Percentiles rank a stretch among this genome's conserved stretches.
Evolutionary conservation across 108 stramenopile species (phyloP).

Genomic region (Nitzschia palea): DNA sequence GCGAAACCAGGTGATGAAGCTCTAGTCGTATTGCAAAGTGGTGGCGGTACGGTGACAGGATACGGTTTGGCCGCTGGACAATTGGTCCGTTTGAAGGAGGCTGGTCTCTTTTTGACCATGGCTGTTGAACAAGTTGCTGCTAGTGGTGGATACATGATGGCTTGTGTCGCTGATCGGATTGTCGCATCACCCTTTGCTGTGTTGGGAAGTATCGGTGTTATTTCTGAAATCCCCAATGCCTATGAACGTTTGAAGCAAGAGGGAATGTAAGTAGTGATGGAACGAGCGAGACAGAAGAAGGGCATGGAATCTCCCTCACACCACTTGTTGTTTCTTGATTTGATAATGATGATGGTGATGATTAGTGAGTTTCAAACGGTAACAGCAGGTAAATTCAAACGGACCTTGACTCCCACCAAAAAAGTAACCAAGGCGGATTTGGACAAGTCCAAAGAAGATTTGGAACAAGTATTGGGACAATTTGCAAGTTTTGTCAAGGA

Average conservation of each 20-base stretch:
- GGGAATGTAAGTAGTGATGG: conserved; percentile 77
- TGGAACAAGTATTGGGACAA: conserved; percentile 74
- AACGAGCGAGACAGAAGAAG: too few species aligned
- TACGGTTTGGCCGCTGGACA: conserved; percentile 90
- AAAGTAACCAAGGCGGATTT: conserved; percentile 88
- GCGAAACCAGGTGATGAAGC: conserved; percentile 89
- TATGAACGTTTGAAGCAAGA: conserved; percentile 86
- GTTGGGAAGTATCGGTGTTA: conserved; percentile 89
- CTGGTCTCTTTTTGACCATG: conserved; percentile 83
- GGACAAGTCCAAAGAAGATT: conserved; percentile 78
- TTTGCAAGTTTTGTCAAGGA: conserved; percentile 82
- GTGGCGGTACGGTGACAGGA: conserved; percentile 94
- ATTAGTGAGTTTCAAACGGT: conserved; percentile 87
- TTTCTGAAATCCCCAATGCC: conserved; percentile 89
- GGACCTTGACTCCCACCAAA: conserved; percentile 88
- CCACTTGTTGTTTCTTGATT: neutral
- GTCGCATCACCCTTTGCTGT: conserved; percentile 85
- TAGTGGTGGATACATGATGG: conserved; percentile 84
- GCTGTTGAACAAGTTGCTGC: conserved; percentile 96
- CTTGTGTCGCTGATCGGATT: conserved; percentile 80
- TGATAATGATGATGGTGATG: too few species aligned
- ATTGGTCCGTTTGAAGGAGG: conserved; percentile 73
- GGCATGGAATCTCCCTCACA: too few species aligned
- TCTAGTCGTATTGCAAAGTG: conserved; percentile 78
- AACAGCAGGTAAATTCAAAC: conserved; percentile 92